A percentile compares a stretch with the other conserved stretches of the same genome.
These are phyloP conservation scores for Lactarius hatsudake DNA, from an alignment of 768 basidiomycete species.

Conservation along the genomic window DNA sequence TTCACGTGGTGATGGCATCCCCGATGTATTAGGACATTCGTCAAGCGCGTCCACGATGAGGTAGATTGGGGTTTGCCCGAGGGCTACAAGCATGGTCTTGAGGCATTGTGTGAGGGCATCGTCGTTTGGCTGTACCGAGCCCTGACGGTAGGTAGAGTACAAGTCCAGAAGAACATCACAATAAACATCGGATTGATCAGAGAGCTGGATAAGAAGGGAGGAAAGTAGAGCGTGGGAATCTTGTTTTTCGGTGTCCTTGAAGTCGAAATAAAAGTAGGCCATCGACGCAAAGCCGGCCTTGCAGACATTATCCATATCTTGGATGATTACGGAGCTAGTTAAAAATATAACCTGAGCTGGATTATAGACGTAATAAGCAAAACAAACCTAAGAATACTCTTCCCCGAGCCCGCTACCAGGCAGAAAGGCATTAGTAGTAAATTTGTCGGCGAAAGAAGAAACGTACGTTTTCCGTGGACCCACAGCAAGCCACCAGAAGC, in stretches of 20 bases:
- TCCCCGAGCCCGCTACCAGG: constrained; percentile 11
- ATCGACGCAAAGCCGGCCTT: background rate
- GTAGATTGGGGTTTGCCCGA: background rate
- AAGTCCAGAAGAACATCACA: background rate
- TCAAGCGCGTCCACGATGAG: background rate
- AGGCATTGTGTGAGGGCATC: background rate
- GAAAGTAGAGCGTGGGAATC: background rate
- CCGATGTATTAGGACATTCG: constrained; percentile 1
- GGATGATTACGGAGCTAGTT: constrained; percentile 4
- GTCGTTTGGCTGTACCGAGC: background rate
- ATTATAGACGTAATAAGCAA: background rate
- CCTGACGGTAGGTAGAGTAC: background rate
- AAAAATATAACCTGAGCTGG: background rate
- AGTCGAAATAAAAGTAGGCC: background rate
- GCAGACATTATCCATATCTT: background rate
- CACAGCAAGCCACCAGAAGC: no score
- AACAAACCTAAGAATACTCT: constrained; percentile 9
- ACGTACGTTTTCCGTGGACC: no score
- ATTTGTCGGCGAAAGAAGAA: background rate
- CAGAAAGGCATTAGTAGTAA: background rate
- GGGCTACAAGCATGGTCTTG: background rate
- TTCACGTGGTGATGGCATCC: background rate
- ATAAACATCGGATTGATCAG: constrained; percentile 4
- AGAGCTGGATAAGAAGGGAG: background rate
- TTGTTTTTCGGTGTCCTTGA: background rate